Evolutionary conservation across 1,284 basidiomycete genomes (phyloP).

Genomic region (Tilletiopsis washingtonensis): DNA sequence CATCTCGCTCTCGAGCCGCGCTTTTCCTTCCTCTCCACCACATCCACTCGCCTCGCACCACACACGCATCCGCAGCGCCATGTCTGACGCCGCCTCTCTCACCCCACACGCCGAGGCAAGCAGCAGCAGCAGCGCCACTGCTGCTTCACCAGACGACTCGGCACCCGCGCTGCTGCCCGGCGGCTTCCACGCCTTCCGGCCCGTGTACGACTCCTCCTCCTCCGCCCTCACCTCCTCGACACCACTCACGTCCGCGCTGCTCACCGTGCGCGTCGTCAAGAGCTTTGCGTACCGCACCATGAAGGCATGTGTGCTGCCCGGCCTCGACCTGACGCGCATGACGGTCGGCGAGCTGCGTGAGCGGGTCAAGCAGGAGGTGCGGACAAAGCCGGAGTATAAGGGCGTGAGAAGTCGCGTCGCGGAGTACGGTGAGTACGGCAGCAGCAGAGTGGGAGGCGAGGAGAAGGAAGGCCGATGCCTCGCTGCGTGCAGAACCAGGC

Average conservation of each 20-base stretch:
- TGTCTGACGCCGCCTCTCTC: not conserved
- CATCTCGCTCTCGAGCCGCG: no score
- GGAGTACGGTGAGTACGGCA: conserved; percentile 15
- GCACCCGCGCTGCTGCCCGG: not conserved
- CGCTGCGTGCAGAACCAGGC: no score
- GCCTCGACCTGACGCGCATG: conserved; percentile 67
- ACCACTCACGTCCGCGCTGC: conserved; percentile 65
- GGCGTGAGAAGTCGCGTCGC: conserved; percentile 27
- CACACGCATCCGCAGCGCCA: no score
- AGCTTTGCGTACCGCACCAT: conserved; percentile 87
- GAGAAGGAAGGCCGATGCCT: no score
- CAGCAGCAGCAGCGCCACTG: not conserved
- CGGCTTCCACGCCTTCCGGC: not conserved
- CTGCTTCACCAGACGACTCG: not conserved
- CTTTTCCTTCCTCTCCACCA: no score
- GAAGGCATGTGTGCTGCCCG: conserved; percentile 73
- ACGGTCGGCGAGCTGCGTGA: conserved; percentile 73
- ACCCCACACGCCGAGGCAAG: not conserved
- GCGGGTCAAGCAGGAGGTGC: conserved; percentile 52
- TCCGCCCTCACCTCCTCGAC: conserved; percentile 41
- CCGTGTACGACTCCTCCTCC: not conserved
- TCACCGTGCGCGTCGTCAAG: conserved; percentile 91
- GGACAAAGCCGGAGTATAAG: conserved; percentile 21
- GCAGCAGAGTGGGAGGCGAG: no score
- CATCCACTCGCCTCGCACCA: no score